Conservation (phyloP, 2,329 filamentous ascomycete genomes). For the Lithohypha guttulata region DNA sequence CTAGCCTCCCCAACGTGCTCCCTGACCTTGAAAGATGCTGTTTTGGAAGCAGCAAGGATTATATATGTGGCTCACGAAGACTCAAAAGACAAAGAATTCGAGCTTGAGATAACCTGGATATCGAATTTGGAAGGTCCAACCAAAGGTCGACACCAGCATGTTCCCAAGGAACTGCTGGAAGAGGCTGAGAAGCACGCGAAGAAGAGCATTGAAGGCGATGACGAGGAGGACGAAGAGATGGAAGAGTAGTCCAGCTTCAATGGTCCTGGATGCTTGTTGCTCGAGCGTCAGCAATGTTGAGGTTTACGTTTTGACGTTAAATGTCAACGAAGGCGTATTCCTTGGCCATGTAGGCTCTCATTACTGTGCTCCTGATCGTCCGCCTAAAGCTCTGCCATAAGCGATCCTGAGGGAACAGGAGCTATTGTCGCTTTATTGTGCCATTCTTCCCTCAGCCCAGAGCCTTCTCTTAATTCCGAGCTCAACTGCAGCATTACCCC, state of each 20-base stretch:
- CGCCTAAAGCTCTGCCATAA: no score
- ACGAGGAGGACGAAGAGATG: conserved; percentile 62
- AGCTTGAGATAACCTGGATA: conserved; percentile 99
- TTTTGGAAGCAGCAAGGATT: conserved; percentile 93
- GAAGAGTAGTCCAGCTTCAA: conserved; percentile 10
- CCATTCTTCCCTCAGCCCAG: conserved; percentile 62
- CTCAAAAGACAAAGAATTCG: conserved; percentile 99
- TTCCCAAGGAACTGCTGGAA: conserved; percentile 79
- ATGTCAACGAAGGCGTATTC: no score
- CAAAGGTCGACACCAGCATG: conserved; percentile 84
- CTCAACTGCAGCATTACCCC: conserved; percentile 90
- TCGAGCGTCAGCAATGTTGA: no score
- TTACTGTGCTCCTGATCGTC: no score
- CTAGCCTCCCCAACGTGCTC: conserved; percentile 54
- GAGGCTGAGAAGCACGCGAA: conserved; percentile 90
- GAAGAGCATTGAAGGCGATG: conserved; percentile 77
- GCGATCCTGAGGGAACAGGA: no score
- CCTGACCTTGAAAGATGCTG: conserved; percentile 73
- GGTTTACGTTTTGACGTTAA: conserved; percentile 1
- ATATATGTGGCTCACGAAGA: conserved; percentile 97
- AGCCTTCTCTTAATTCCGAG: conserved; percentile 76
- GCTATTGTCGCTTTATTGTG: conserved; percentile 17
- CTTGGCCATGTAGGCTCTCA: no score
- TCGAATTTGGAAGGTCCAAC: conserved; percentile 75
- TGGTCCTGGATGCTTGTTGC: no score